phyloP scores from a whole-genome alignment of 164 flowering plant species.

The Nelumbo lutea region DNA sequence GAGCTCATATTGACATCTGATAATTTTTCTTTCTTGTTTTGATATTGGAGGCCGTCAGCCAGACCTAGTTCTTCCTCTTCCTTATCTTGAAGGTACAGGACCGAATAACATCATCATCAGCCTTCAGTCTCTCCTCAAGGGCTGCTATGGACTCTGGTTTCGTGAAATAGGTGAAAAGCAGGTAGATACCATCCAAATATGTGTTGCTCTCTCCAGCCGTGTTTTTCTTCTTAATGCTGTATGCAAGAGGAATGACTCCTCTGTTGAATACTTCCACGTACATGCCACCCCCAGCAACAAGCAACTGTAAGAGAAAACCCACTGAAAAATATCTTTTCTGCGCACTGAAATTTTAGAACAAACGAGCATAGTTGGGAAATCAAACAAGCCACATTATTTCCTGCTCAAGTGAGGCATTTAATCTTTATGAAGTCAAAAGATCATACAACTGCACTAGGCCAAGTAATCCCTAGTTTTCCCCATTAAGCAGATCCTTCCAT shows the following conservation, averaged over 20 bases:
- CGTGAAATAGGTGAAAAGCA: conserved; percentile 90
- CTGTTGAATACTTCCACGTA: conserved; percentile 92
- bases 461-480: too few species aligned
- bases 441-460: too few species aligned
- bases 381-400: not conserved
- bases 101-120: conserved; percentile 77
- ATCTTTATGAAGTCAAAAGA: too few species aligned
- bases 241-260: conserved; percentile 91
- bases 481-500: too few species aligned
- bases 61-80: conserved; percentile 51
- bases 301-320: conserved; percentile 48
- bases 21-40: not conserved
- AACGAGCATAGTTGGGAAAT: not conserved
- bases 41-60: not conserved
- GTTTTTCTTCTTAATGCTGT: conserved; percentile 81
- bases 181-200: conserved; percentile 92
- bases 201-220: conserved; percentile 86
- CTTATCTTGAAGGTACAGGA: conserved; percentile 69
- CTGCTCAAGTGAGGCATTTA: too few species aligned
- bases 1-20: too few species aligned
- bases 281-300: conserved; percentile 97
- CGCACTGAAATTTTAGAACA: not conserved
- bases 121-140: conserved; percentile 44
- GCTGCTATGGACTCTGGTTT: conserved; percentile 40
- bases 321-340: not conserved